Base-by-base conservation (phyloP, 768 basidiomycete genomes). In the Trametes cinnabarina region DNA sequence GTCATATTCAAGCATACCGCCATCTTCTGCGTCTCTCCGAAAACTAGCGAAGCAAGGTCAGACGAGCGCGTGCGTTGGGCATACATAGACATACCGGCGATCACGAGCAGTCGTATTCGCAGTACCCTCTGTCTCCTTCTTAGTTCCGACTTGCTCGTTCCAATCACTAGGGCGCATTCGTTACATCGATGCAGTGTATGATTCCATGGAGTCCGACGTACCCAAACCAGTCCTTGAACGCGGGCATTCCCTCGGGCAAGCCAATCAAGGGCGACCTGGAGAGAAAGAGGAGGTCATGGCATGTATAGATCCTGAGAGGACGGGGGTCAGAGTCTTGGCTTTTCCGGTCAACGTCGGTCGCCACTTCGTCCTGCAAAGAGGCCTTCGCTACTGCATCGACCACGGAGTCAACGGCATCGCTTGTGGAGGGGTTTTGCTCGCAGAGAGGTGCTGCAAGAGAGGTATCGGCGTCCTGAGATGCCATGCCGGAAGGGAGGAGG, bases 201-300 rank as follows among this genome's bases (percentile, higher is more conserved):
- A 44, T 43, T 43, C n/a, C 47, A 22, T 57, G 32, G 37, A 3
- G 30, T 60, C 57, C 51, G 37, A 76, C 84, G 58, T 70, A 94
- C 92, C 92, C 92, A 73, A 93, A 94, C 92, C 92, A 94, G 44
- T 87, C 84, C 74, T 86, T 92, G 50, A 94, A 74, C 44, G 82
- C 77, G 48, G 92, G 92, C 92, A 94, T 92, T 63, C 83, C 82
- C 49, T 75, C 68, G 6, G 92, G 92, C 23, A 78, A 75, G 59
- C 80, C 77, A 23, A 94, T 87, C 39, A 93, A 74, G 22, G 89
- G 87, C n/a, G 92, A 93, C 61, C 81, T 82, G 62, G 82, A 79
- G 20, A 94, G 80, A 53, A 73, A 71, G 51, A 94, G 82, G 37
- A 92, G 73, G 60, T 92, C 85, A 47, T 77, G 67, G 47, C 89